Evolutionary conservation across 306 rosid genomes (phyloP), one percentile per base, ranked within the genome.

Genomic region (Vigna mungo): DNA sequence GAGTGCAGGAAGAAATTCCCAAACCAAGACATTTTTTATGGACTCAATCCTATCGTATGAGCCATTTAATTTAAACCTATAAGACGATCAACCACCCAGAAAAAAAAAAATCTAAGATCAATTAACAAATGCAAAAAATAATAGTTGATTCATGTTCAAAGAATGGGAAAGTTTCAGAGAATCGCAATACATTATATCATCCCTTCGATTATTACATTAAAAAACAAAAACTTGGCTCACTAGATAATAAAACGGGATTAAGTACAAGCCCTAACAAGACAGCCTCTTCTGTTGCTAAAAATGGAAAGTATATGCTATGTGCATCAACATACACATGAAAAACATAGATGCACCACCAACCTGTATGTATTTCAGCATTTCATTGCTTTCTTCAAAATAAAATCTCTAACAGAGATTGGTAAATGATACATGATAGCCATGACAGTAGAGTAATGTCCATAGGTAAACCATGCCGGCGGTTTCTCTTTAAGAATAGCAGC

Each of bases 391-490:
- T 72, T 86, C 43, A 79, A 41, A 21, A 88, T 1, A 68, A 88
- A 81, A 81, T 94, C 97, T 75, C 77, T 90, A 43, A 94, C 17
- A 85, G 36, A 83, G 63, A 92, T 72, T 14, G 98, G 98, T 80
- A 94, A 76, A 82, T 92, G 84, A 78, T 92, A 83, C 87, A 94
- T 9, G 71, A 94, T 67, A 34, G 90, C 89, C 88, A 90, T 81
- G 56, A 65, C 6, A 37, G 88, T 78, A 13, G 96, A 84, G 82
- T 62, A 80, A 21, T 48, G 81, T 17, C 96, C 98, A 58, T 60
- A 80, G 32, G 93, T 80, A 89, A 94, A 89, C 98, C 98, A 94
- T 53, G 95, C 93, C 3, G 92, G 87, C 0, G 98, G 96, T 36
- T 86, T 88, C 73, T 87, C 87, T 84, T 82, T 88, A 55, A 94